Base-by-base conservation (phyloP, 225 moss, liverwort and hornwort species). In the Marchantia paleacea region DNA sequence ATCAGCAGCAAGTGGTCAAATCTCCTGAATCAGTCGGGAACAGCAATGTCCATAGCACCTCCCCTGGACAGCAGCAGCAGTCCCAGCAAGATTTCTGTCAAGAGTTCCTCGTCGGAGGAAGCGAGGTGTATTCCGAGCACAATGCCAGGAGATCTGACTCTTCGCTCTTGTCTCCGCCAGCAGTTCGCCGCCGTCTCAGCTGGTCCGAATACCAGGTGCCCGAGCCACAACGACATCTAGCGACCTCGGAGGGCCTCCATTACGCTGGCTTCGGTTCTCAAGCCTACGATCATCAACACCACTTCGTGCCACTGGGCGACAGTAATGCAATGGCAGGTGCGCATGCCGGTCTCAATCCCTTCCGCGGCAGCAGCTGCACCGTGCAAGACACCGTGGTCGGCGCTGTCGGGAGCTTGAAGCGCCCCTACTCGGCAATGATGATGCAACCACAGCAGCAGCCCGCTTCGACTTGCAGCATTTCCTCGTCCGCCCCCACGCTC, bases 121-220 rank as follows among this genome's bases (percentile, higher is more conserved):
- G 78, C 1, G 76, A 73, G 30, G 50, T 77, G 19, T 79, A 79
- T 31, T 47, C 77, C 25, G 85, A 81, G 47, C 76, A 82, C 67
- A 81, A 80, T 49, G 60, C 73, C 25, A 53, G 69, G 69, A 80
- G 80, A 63, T 80, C 80, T 39, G 80, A 80, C 20, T 64, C 62
- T 9, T 49, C 80, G 73, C 69, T 79, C 30, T 55, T 65, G 52
- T 82, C 82, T 15, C 81, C 84, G 28, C 78, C 83, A 0, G 19
- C 80, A 62, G 85, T 75, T 12, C 83, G 82, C 31, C 83, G 83
- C 18, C 88, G 88, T 79, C 79, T 88, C 39, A 88, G 87, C 69
- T 88, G 87, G 87, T 78, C 85, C 49, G 88, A 88, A 71, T 80
- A 82, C 20, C 78, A 85, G 29, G 78, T 82, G 81, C 81, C 28